Percentiles rank a stretch among this genome's conserved stretches.
phyloP scores from a whole-genome alignment of 225 moss, liverwort and hornwort genomes.

The Pleurozium schreberi region DNA sequence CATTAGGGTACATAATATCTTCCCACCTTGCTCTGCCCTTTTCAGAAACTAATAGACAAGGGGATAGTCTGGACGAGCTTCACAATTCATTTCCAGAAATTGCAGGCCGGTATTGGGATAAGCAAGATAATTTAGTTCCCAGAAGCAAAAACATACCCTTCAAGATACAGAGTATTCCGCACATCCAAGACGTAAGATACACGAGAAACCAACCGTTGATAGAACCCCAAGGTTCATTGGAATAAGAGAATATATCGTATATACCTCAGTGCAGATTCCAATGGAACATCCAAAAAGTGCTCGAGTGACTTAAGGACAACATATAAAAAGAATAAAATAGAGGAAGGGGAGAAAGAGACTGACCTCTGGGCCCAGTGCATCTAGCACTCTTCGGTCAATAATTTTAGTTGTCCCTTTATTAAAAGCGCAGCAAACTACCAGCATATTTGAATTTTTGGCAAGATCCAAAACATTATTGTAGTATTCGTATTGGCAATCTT shows the following conservation, averaged over 20 bases:
- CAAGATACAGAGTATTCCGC: background rate
- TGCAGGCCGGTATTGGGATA: background rate
- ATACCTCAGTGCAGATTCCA: background rate
- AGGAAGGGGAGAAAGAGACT: background rate
- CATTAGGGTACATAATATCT: background rate
- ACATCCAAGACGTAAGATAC: background rate
- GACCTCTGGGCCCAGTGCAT: constrained; percentile 74
- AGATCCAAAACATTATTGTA: constrained; percentile 57
- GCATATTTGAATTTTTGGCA: constrained; percentile 56
- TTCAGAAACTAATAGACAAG: background rate
- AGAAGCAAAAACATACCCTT: background rate
- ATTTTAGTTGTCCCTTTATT: constrained; percentile 53
- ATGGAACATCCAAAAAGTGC: background rate
- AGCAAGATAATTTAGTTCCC: background rate
- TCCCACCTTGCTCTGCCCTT: background rate
- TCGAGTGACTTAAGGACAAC: background rate
- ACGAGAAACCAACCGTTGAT: background rate
- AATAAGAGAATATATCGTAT: background rate
- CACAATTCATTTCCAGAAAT: background rate
- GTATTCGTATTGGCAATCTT: constrained; percentile 39
- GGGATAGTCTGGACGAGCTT: background rate
- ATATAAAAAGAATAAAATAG: background rate
- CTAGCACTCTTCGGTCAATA: constrained; percentile 61
- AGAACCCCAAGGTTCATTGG: background rate
- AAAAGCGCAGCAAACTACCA: constrained; percentile 48